Percentiles rank a stretch among this genome's conserved stretches.
These are phyloP conservation scores for Fraxinus cuspidata DNA, from an alignment of 257 asterid genomes.

Conservation along the genomic window DNA sequence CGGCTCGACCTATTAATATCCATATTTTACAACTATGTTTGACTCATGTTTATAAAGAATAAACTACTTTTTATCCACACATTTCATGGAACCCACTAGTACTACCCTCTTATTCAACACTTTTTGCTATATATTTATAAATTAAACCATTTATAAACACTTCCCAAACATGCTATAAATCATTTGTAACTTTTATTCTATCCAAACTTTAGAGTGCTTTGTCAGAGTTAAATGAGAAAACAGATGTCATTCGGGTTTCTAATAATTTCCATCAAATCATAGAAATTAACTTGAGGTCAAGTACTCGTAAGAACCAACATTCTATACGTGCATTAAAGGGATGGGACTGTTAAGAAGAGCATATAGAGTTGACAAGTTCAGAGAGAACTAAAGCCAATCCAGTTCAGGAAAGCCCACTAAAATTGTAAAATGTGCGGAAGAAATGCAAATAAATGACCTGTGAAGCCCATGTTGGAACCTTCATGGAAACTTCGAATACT, in stretches of 20 bases:
- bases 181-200: background rate
- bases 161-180: background rate
- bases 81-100: no score
- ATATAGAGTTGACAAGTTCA: slow-evolving; percentile 1
- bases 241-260: background rate
- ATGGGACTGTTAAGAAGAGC: background rate
- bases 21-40: no score
- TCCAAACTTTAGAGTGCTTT: background rate
- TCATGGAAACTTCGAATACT: slow-evolving; percentile 86
- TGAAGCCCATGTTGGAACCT: slow-evolving; percentile 93
- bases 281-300: background rate
- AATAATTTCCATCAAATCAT: no score
- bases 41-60: no score
- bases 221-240: background rate
- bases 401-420: background rate
- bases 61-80: no score
- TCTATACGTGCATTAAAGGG: slow-evolving; percentile 1
- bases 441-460: slow-evolving; percentile 54
- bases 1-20: no score
- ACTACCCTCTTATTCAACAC: no score
- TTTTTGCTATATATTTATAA: no score
- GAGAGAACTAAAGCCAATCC: background rate
- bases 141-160: no score
- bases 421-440: background rate
- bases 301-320: background rate